Base-by-base conservation (phyloP, 139 green algal genomes). In the Picochlorum sp. region DNA sequence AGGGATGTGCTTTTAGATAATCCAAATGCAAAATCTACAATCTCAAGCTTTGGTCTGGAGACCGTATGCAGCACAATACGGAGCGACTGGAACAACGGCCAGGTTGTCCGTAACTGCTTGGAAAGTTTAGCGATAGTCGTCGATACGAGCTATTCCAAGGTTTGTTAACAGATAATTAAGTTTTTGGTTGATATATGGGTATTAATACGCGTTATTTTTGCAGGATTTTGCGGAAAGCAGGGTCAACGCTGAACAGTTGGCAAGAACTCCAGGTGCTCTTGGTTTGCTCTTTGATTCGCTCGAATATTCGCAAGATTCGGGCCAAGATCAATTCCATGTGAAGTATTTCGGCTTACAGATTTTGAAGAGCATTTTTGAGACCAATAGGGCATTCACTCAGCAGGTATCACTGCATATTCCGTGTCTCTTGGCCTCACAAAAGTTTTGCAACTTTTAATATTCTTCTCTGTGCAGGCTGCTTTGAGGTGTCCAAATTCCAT, bases 331-430 rank as follows among this genome's bases (percentile, higher is more conserved):
- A 73, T 95, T 97, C 66, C 93, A 97, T 66, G 80, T 91, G 20
- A 77, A 82, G 45, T 97, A 94, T 69, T 76, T 90, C 54, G 81
- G 86, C 0, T 66, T 97, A 70, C 89, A 95, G 70, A 70, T 90
- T 47, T 76, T 97, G 16, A 85, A 78, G 4, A 68, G 67, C 18
- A 77, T 96, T 61, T 71, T 87, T 6, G 60, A 61, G 7, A 21
- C 61, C 4, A 66, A 66, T 31, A 41, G 50, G 6, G 15, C 56
- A 13, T 65, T 65, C 23, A 23, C 58, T 23, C 58, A 65, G n/a
- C 58, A 65, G 56, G 56, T 21, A 23, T 20, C 18, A 20, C 10
- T 54, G 16, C 56, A 21, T 62, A 21, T 54, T 54, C 11, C 11
- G n/a, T n/a, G n/a, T 54, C 6, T n/a, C 34, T 41, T 41, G 0